Base-by-base conservation (phyloP, 352 stramenopile species). In the Saprolegnia parasitica region DNA sequence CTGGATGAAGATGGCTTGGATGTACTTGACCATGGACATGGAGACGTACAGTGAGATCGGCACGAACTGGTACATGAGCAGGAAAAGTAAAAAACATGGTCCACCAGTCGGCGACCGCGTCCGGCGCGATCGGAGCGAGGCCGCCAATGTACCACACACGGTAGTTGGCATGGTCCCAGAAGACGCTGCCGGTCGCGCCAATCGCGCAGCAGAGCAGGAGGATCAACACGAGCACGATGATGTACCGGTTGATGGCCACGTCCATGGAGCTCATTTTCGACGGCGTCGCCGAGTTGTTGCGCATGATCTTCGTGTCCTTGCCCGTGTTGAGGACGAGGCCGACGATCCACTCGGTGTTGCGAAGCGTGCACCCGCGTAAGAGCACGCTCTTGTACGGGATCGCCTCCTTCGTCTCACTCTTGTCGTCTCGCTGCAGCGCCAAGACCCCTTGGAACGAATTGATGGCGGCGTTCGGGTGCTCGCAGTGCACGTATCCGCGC, bases 31-130 rank as follows among this genome's bases (percentile, higher is more conserved):
- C 63, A 98, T 91, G 71, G 96, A 96, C 73, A 99, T 95, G 10
- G 95, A 98, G 4, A 99, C 95, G 71, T 97, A 98, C 20, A 99
- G 83, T 62, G 92, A 98, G 70, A 99, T 92, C 11, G 97, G 97
- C 10, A 99, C 88, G 73, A 99, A 98, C 72, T 98, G 95, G 78
- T 93, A 97, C 81, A 98, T 95, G 60, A 99, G 81, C 20, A 98
- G 87, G 29, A 99, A 77, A 98, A 99, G 67, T 91, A 91, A 98
- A 91, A 23, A 98, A 77, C 74, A 98, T 90, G 26, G 83, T 78
- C 21, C 97, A 77, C 78, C 83, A 93, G 62, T 90, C 80, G 4
- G 80, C 75, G 0, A 74, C 74, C 5, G 42, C 39, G 20, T 60
- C 52, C 11, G 52, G 52, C 24, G 35, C 13, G 2, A 9, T 8